A percentile compares a stretch with the other conserved stretches of the same genome.
phyloP scores from a whole-genome alignment of 2,329 filamentous ascomycete genomes.

The Sporothrix humicola region DNA sequence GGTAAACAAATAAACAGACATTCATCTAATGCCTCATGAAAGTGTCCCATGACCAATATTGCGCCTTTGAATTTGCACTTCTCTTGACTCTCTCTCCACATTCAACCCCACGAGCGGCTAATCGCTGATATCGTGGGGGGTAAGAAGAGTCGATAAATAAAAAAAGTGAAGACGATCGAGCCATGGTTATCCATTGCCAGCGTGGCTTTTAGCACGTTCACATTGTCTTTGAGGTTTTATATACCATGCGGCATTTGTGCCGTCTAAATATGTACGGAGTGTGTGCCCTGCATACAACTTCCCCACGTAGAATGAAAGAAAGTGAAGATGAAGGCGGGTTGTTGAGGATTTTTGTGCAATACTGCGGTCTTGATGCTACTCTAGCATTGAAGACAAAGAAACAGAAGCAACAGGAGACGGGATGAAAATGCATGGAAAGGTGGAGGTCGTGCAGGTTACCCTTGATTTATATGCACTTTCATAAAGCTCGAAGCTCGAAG shows the following conservation, averaged over 20 bases:
- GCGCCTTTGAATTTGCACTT: not conserved
- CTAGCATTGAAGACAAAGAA: not conserved
- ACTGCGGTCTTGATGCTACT: too few species aligned
- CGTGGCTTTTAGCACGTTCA: not conserved
- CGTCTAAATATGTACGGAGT: not conserved
- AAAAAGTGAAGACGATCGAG: not conserved
- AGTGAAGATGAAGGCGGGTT: not conserved
- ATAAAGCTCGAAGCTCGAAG: too few species aligned
- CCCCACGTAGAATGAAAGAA: not conserved
- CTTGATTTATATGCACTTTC: too few species aligned
- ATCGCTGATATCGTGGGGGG: not conserved
- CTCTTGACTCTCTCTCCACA: too few species aligned
- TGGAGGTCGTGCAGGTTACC: not conserved
- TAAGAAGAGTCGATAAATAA: too few species aligned
- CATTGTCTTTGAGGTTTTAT: not conserved
- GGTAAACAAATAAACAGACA: not conserved
- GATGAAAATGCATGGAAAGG: not conserved
- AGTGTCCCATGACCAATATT: not conserved
- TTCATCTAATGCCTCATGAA: not conserved
- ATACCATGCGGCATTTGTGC: slow-evolving; percentile 1
- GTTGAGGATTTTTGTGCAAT: not conserved
- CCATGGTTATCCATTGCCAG: not conserved
- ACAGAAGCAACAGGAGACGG: not conserved
- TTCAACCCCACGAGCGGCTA: not conserved
- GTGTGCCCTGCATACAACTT: not conserved